Evolutionary conservation across 2,329 filamentous ascomycete genomes (phyloP).

Genomic region (Epichloe uncinata): DNA sequence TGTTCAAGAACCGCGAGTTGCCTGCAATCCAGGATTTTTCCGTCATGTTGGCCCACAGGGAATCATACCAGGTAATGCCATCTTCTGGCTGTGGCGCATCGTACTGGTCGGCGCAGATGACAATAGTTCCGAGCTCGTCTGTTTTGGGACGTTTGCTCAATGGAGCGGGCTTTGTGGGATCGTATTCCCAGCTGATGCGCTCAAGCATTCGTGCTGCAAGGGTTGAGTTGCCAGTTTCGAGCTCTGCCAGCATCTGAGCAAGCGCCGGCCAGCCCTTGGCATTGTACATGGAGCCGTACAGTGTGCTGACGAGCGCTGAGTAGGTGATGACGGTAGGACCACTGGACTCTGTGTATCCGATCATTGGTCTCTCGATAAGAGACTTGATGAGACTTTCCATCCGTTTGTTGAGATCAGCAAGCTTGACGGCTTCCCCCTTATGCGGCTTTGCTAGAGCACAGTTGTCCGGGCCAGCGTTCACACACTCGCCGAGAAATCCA

Average conservation of each 20-base stretch:
- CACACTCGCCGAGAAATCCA: constrained; percentile 36
- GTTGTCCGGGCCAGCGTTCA: constrained; percentile 31
- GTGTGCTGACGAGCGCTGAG: constrained; percentile 23
- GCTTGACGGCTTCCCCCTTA: constrained; percentile 16
- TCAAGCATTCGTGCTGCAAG: constrained; percentile 28
- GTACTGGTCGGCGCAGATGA: constrained; percentile 33
- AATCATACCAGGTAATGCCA: constrained; percentile 31
- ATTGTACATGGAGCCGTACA: constrained; percentile 32
- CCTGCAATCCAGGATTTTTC: constrained; percentile 31
- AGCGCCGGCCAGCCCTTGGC: constrained; percentile 27
- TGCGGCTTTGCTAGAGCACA: constrained; percentile 29
- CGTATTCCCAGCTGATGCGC: constrained; percentile 24
- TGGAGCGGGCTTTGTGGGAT: constrained; percentile 22
- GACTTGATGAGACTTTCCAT: constrained; percentile 25
- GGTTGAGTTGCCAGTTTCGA: constrained; percentile 31
- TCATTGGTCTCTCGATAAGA: constrained; percentile 24
- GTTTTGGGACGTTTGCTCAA: constrained; percentile 17
- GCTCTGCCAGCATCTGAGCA: constrained; percentile 28
- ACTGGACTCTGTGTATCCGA: constrained; percentile 23
- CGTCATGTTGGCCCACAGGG: constrained; percentile 35
- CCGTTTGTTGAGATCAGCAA: constrained; percentile 23
- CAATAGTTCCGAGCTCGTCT: constrained; percentile 26
- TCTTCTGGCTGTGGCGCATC: constrained; percentile 26
- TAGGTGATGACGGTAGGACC: constrained; percentile 34
- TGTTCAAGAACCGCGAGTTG: constrained; percentile 30